Conservation (phyloP, 441 rosid species). For the Gossypium gossypioides region DNA sequence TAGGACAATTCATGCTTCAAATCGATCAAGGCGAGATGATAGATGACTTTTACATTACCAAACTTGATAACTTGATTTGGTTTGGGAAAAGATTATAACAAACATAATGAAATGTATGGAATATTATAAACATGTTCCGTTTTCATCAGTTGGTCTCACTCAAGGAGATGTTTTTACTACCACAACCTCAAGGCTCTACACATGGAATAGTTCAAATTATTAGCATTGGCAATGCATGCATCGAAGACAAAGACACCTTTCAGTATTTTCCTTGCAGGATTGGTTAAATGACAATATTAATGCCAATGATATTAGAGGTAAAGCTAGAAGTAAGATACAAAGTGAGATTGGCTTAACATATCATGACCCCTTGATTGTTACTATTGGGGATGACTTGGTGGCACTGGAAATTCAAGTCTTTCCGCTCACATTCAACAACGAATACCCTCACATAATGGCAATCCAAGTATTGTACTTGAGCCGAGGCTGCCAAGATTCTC, state of each 20-base stretch:
- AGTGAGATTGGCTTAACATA: not conserved
- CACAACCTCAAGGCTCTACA: not conserved
- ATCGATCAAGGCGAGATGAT: not conserved
- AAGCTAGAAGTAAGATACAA: not conserved
- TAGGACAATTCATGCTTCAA: not conserved
- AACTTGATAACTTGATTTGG: not conserved
- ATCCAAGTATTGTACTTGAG: not conserved
- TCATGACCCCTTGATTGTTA: not conserved
- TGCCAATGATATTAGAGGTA: not conserved
- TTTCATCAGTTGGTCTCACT: not conserved
- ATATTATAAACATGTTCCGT: conserved; percentile 9
- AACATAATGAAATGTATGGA: not conserved
- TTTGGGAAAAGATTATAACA: not conserved
- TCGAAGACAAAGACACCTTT: not conserved
- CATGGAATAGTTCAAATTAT: too few relatives aligned
- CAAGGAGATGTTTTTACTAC: not conserved
- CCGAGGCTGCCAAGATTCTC: not conserved
- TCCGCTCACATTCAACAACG: not conserved
- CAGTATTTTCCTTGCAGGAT: not conserved
- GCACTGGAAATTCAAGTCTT: not conserved
- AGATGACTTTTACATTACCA: not conserved
- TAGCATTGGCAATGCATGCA: not conserved
- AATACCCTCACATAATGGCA: not conserved
- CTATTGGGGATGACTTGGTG: not conserved
- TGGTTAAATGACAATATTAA: conserved; percentile 19